phyloP scores from a whole-genome alignment of 257 asterid genomes.

The Vinca minor region DNA sequence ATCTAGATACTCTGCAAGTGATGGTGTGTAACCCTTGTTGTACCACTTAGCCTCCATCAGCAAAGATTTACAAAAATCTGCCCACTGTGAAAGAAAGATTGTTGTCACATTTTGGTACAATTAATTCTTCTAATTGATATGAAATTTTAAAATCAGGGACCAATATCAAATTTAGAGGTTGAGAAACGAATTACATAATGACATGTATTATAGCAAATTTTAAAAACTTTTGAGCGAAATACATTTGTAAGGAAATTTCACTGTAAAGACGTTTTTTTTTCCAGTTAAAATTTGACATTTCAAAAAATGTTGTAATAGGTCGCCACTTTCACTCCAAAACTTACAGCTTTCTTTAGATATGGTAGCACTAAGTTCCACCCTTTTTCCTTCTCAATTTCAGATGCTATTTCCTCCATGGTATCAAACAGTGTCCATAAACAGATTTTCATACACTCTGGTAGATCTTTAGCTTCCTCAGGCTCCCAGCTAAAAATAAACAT shows the following conservation, averaged over 20 bases:
- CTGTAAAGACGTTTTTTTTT: too few species aligned
- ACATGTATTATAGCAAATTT: too few species aligned
- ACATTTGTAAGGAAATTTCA: too few species aligned
- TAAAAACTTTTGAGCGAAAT: too few species aligned
- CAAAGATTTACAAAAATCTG: slow-evolving; percentile 41
- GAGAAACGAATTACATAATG: too few species aligned
- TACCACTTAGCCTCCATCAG: slow-evolving; percentile 52
- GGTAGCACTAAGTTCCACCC: slow-evolving; percentile 40
- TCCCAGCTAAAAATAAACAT: slow-evolving; percentile 36
- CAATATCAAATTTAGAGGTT: too few species aligned
- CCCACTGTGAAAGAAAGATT: slow-evolving; percentile 33
- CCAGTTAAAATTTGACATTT: too few species aligned
- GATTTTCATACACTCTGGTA: slow-evolving; percentile 36
- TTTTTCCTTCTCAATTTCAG: slow-evolving; percentile 31
- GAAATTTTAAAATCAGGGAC: too few species aligned
- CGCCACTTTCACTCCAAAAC: too few species aligned
- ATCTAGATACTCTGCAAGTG: slow-evolving; percentile 35
- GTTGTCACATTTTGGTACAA: too few species aligned
- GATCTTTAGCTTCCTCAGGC: slow-evolving; percentile 21
- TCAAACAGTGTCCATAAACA: slow-evolving; percentile 34
- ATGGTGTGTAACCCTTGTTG: slow-evolving; percentile 29
- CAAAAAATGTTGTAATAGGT: too few species aligned
- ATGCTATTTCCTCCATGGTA: slow-evolving; percentile 30
- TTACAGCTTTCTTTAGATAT: slow-evolving; percentile 30
- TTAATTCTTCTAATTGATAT: too few species aligned